Conservation (phyloP, 176 grass and related monocot species). For the Oryza meyeriana region DNA sequence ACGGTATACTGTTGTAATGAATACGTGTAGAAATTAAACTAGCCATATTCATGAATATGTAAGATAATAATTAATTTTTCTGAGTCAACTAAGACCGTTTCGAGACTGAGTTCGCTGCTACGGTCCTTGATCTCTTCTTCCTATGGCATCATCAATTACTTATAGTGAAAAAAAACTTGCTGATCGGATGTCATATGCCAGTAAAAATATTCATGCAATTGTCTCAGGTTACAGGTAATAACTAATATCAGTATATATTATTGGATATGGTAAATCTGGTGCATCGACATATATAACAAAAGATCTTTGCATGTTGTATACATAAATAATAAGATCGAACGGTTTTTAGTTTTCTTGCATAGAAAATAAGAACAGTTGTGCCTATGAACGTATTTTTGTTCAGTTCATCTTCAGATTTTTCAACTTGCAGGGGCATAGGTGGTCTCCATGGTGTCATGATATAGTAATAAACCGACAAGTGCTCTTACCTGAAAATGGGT, state of each 20-base stretch:
- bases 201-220: background rate
- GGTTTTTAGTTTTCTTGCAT: background rate
- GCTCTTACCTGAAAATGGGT: background rate
- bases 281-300: background rate
- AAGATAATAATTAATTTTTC: background rate
- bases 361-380: slow-evolving; percentile 4
- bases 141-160: slow-evolving; percentile 12
- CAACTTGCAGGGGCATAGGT: slow-evolving; percentile 6
- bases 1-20: slow-evolving; percentile 10
- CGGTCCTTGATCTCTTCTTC: background rate
- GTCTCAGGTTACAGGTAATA: background rate
- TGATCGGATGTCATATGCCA: slow-evolving; percentile 3
- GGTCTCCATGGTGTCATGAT: slow-evolving; percentile 8
- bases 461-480: slow-evolving; percentile 20
- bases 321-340: background rate
- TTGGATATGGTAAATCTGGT: background rate
- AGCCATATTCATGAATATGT: background rate
- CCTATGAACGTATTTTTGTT: background rate
- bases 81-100: slow-evolving; percentile 31
- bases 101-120: slow-evolving; percentile 24
- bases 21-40: slow-evolving; percentile 19
- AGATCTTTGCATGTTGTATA: background rate
- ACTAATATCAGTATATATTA: background rate
- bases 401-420: slow-evolving; percentile 2
- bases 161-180: background rate